Evolutionary conservation across 2,329 filamentous ascomycete genomes (phyloP).

Genomic region (Cercospora sojina): DNA sequence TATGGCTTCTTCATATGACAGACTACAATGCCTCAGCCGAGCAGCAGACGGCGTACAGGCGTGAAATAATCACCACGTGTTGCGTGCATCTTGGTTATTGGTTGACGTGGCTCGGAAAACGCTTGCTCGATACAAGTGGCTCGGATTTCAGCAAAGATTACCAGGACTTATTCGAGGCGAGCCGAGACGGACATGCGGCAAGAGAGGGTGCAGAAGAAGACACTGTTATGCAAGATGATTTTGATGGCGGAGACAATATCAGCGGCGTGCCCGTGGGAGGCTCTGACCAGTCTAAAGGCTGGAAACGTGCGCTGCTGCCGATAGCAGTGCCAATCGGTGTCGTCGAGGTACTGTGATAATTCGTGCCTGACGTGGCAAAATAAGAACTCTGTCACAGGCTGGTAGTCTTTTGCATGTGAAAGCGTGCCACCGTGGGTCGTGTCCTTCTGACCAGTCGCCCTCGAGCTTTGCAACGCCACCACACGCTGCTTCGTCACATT

Average conservation of each 20-base stretch:
- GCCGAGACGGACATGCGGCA: slow-evolving; percentile 19
- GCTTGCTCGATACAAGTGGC: slow-evolving; percentile 33
- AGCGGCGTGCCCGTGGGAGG: not conserved
- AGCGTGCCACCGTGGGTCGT: not conserved
- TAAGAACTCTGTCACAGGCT: slow-evolving; percentile 3
- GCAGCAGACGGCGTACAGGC: slow-evolving; percentile 13
- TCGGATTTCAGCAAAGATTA: slow-evolving; percentile 31
- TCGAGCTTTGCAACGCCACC: not conserved
- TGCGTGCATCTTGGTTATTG: slow-evolving; percentile 41
- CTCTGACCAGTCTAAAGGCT: not conserved
- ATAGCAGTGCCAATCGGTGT: slow-evolving; percentile 24
- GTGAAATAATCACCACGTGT: slow-evolving; percentile 34
- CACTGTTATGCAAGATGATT: slow-evolving; percentile 8
- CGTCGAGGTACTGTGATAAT: slow-evolving; percentile 15
- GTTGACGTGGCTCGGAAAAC: slow-evolving; percentile 40
- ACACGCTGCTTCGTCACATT: not conserved
- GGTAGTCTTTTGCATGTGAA: slow-evolving; percentile 11
- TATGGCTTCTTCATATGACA: slow-evolving; percentile 53
- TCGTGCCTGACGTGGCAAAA: slow-evolving; percentile 3
- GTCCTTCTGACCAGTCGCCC: not conserved
- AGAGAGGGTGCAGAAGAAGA: slow-evolving; percentile 2
- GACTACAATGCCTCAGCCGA: slow-evolving; percentile 29
- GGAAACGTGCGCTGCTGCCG: slow-evolving; percentile 21
- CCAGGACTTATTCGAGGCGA: slow-evolving; percentile 40
- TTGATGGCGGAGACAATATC: not conserved